Base-by-base conservation (phyloP, 129 eudicot species). In the Sambucus nigra region DNA sequence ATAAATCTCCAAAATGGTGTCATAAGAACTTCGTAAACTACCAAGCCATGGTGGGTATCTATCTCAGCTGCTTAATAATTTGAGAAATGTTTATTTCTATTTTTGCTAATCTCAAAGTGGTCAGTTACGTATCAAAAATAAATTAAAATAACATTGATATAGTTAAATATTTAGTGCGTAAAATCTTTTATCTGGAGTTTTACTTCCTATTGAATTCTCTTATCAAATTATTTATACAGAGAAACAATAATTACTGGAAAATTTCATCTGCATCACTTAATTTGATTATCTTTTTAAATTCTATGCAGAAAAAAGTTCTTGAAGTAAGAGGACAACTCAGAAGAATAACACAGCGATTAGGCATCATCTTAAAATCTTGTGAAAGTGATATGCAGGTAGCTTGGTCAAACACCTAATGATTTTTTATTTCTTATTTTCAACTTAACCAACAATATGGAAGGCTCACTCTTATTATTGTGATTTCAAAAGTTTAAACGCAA, bases 1-100 rank as follows among this genome's bases (percentile, higher is more conserved):
- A 80, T 65, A 91, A 80, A 74, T 91, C 99, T 29, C 71, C 95
- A 49, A 76, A 80, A 49, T 91, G 99, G 99, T 91, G 99, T 72
- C 95, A 91, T 62, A 77, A 69, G 72, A 91, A 91, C 79, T 87
- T 61, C 45, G 66, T 91, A 13, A 91, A 91, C 77, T 86, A 86
- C 70, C 95, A 86, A 51, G 94, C 99, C 29, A 91, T 91, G 95
- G 99, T 91, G 38, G 60, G 79, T 38, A 21, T 63, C 33, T 28
- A 19, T 9, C 25, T 48, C 35, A 12, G 29, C 26, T 53, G 50
- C 39, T 1, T 53, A 47, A 31, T 15, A 8, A 4, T 32, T 61
- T 28, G 9, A 16, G 53, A 12, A 39, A 25, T 40, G 31, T 3
- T 38, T 35, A 13, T 24, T 11, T 35, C 29, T 50, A n/a, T 11